These are phyloP conservation scores for Amylostereum areolatum DNA, from an alignment of 1,284 basidiomycete genomes.

Conservation along the genomic window DNA sequence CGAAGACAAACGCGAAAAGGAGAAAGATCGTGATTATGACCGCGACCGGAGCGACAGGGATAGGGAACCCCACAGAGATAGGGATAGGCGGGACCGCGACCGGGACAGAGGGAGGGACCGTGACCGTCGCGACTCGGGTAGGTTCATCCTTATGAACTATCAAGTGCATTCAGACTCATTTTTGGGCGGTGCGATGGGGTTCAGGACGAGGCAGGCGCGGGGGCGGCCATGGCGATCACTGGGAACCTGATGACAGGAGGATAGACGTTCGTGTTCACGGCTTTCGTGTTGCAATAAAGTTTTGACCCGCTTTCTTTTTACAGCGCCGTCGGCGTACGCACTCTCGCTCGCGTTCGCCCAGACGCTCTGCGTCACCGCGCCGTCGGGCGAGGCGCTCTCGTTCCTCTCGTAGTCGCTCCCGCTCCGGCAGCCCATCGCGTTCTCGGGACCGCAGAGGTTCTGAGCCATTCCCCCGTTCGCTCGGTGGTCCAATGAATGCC, in stretches of 20 bases:
- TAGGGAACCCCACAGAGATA: constrained; percentile 41
- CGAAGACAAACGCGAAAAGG: constrained; percentile 44
- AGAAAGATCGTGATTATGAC: constrained; percentile 33
- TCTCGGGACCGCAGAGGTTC: constrained; percentile 53
- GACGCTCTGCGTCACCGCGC: constrained; percentile 60
- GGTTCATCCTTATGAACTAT: constrained; percentile 15
- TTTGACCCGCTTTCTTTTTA: constrained; percentile 12
- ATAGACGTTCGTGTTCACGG: constrained; percentile 45
- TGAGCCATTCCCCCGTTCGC: constrained; percentile 69
- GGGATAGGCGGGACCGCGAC: constrained; percentile 27
- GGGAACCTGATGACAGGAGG: constrained; percentile 70
- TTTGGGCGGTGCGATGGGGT: too few relatives aligned
- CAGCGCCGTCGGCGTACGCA: constrained; percentile 45
- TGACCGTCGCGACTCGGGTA: constrained; percentile 53
- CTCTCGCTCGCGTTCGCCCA: constrained; percentile 56
- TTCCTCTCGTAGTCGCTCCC: constrained; percentile 49
- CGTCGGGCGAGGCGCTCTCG: constrained; percentile 42
- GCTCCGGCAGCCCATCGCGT: constrained; percentile 56
- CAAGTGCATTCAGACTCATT: constrained; percentile 5
- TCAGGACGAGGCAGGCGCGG: constrained; percentile 37
- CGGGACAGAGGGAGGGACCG: constrained; percentile 25
- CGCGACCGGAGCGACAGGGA: constrained; percentile 37
- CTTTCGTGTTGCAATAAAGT: constrained; percentile 9
- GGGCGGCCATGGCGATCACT: constrained; percentile 54
- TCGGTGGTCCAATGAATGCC: constrained; percentile 89